These are phyloP conservation scores for Umbelopsis ramanniana DNA, from an alignment of 192 early-diverging fungal genomes.

Conservation along the genomic window DNA sequence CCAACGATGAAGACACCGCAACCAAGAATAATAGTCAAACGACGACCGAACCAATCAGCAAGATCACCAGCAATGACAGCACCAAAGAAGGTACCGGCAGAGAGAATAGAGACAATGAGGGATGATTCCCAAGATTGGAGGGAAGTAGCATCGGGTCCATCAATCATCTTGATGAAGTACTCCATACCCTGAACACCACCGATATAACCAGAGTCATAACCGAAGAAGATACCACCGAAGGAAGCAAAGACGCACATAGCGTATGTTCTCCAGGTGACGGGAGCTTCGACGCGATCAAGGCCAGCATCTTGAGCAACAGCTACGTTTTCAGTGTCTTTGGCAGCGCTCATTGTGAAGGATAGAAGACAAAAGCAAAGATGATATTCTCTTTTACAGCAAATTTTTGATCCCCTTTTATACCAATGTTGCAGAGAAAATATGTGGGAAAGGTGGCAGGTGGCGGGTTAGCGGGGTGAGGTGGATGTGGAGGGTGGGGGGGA, in stretches of 20 bases:
- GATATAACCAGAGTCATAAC: constrained; percentile 78
- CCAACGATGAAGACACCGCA: constrained; percentile 58
- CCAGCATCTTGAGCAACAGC: constrained; percentile 32
- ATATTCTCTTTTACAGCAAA: too few species aligned
- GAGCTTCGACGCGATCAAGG: constrained; percentile 45
- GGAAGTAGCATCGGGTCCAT: constrained; percentile 43
- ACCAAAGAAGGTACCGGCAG: constrained; percentile 67
- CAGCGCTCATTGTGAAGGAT: neutral
- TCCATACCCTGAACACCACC: constrained; percentile 71
- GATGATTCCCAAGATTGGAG: constrained; percentile 41
- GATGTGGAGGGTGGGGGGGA: too few species aligned
- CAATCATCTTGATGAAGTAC: constrained; percentile 57
- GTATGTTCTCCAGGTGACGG: constrained; percentile 47
- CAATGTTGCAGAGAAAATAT: too few species aligned
- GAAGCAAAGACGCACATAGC: constrained; percentile 56
- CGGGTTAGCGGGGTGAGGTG: too few species aligned
- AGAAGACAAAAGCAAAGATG: constrained; percentile 3
- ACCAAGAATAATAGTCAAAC: constrained; percentile 49
- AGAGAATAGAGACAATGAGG: constrained; percentile 63
- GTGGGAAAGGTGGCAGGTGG: too few species aligned
- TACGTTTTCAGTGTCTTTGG: constrained; percentile 28
- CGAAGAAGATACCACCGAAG: constrained; percentile 70
- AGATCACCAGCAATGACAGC: constrained; percentile 54
- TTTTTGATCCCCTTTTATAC: too few species aligned
- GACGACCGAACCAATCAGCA: constrained; percentile 53